A percentile compares a stretch with the other conserved stretches of the same genome.
These are phyloP conservation scores for Yarrowia osloensis DNA, from an alignment of 805 yeast genomes.

Conservation along the genomic window DNA sequence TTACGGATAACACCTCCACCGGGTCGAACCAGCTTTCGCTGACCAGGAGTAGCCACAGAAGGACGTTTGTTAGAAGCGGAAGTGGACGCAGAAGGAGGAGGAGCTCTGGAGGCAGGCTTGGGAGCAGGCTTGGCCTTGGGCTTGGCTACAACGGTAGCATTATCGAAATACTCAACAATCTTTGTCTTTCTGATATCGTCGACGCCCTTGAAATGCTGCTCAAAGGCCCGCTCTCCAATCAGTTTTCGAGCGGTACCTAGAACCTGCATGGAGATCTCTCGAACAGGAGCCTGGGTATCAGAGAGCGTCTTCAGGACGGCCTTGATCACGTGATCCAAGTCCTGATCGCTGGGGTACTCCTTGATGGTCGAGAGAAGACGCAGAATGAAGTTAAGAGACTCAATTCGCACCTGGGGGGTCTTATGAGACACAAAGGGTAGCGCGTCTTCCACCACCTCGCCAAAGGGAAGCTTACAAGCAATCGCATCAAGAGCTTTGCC, in stretches of 20 bases:
- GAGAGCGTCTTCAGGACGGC: conserved; percentile 62
- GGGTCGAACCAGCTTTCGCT: conserved; percentile 9
- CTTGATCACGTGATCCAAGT: conserved; percentile 59
- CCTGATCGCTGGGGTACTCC: conserved; percentile 52
- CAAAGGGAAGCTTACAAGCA: conserved; percentile 42
- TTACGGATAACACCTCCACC: neutral
- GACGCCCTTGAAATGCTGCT: conserved; percentile 60
- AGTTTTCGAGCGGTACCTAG: conserved; percentile 82
- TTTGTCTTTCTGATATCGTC: conserved; percentile 76
- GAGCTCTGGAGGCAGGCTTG: conserved; percentile 33
- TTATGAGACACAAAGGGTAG: conserved; percentile 66
- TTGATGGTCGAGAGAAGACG: conserved; percentile 60
- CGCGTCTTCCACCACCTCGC: conserved; percentile 61
- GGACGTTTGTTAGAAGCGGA: conserved; percentile 32
- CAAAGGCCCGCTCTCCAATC: conserved; percentile 71
- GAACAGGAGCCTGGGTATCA: conserved; percentile 82
- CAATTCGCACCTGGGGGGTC: conserved; percentile 79
- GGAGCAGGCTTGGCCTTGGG: conserved; percentile 40
- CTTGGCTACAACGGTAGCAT: conserved; percentile 57
- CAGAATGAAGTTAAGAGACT: conserved; percentile 63
- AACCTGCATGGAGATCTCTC: conserved; percentile 73
- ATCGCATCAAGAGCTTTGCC: conserved; percentile 64
- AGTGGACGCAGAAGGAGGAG: conserved; percentile 33
- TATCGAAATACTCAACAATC: conserved; percentile 59
- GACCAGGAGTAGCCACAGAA: conserved; percentile 23